Conservation (phyloP, 192 early-diverging fungal genomes). For the Hyaloraphidium curvatum region DNA sequence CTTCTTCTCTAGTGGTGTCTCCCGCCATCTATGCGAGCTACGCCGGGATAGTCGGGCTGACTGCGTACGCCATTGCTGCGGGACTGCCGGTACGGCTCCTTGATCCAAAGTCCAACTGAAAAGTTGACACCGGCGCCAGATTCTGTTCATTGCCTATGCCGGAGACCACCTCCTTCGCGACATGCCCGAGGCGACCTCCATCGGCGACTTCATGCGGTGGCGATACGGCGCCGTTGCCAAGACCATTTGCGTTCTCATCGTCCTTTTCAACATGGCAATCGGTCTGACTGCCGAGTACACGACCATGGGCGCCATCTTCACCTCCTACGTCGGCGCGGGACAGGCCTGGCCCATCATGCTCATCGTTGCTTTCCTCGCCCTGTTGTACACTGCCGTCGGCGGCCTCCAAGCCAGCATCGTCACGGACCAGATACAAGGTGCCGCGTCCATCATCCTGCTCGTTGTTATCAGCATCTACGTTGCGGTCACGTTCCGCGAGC, state of each 20-base stretch:
- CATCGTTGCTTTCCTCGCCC: constrained; percentile 20
- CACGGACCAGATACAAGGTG: constrained; percentile 22
- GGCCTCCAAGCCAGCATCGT: constrained; percentile 25
- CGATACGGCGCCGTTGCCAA: constrained; percentile 18
- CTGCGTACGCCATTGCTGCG: constrained; percentile 16
- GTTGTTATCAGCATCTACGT: constrained; percentile 17
- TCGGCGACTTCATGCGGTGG: constrained; percentile 12
- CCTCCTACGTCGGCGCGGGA: constrained; percentile 11
- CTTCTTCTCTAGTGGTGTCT: not conserved
- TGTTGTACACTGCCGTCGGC: constrained; percentile 22
- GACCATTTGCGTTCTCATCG: constrained; percentile 15
- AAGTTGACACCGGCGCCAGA: too few species aligned
- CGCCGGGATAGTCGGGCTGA: constrained; percentile 21
- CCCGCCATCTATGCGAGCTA: not conserved
- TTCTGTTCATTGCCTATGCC: constrained; percentile 17
- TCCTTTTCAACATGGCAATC: constrained; percentile 18
- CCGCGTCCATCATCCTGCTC: constrained; percentile 13
- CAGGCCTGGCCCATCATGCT: constrained; percentile 18
- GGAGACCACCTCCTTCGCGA: constrained; percentile 13
- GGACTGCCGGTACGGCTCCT: constrained; percentile 22
- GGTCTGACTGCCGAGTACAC: constrained; percentile 19
- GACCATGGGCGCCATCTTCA: constrained; percentile 18
- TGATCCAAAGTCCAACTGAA: too few species aligned
- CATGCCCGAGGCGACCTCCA: constrained; percentile 14
- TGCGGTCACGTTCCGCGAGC: constrained; percentile 12